Base-by-base conservation (phyloP, 768 basidiomycete genomes). In the Exidia glandulosa region DNA sequence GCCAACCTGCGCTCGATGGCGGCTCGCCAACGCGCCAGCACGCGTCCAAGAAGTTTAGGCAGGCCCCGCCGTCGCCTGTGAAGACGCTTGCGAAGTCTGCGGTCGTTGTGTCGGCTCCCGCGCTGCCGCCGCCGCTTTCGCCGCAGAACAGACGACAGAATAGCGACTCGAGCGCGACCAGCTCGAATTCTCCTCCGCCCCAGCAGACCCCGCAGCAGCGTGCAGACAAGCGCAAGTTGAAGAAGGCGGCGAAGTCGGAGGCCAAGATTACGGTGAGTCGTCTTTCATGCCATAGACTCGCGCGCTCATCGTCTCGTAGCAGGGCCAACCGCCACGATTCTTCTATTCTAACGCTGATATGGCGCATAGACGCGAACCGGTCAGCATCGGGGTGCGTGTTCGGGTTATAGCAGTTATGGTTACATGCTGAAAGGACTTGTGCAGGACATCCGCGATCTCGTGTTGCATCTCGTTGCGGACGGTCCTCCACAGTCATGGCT, bases 401-500 rank as follows among this genome's bases (percentile, higher is more conserved):
- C 32, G 32, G 25, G 54, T 19, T 25, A 12, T 16, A 10, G n/a
- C 36, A 19, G 36, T 31, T 3, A 23, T 25, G 32, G 31, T 25
- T 31, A 30, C 33, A 30, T 10, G 14, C 23, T 23, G 27, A 45
- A 14, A 47, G 58, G 30, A 36, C n/a, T n/a, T 32, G 4, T 37
- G 31, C 67, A 96, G 94, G 93, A 96, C 67, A 76, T 97, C 25
- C 81, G 95, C 34, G 94, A 97, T 66, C 77, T 97, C 23, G 79
- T 87, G 10, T 73, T 97, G 2, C 89, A 96, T 64, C 75, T 95
- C 52, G 72, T 86, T 29, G 87, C 88, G 0, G 91, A 94, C 66
- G 85, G 83, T 19, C 85, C 87, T n/a, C 85, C 88, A 1, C 87
- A 88, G 0, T 84, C 84, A 59, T 97, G 94, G 94, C 79, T 97